Percentiles rank a stretch among this genome's conserved stretches.
Evolutionary conservation across 768 basidiomycete genomes (phyloP).

Genomic region (Lanmaoa pseudosensibilis): DNA sequence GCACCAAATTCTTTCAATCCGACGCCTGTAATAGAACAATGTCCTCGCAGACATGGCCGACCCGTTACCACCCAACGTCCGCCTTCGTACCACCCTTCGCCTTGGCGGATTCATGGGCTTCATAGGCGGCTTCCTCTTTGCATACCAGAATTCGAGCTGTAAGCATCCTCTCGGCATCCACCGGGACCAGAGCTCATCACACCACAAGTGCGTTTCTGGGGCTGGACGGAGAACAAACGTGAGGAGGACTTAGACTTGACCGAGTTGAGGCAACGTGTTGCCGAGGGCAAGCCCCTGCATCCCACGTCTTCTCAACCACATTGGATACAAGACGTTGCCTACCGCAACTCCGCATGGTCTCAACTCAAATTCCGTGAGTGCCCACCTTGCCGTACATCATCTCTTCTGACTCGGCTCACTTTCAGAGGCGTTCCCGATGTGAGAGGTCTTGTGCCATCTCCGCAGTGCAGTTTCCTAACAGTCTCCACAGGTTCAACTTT

Average conservation of each 20-base stretch:
- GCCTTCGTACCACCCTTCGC: constrained; percentile 41
- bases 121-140: constrained; percentile 86
- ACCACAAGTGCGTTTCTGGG: constrained; percentile 84
- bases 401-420: constrained; percentile 14
- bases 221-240: constrained; percentile 85
- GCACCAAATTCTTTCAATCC: constrained; percentile 24
- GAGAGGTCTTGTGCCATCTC: constrained; percentile 28
- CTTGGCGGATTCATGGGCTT: constrained; percentile 81
- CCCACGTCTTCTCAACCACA: constrained; percentile 78
- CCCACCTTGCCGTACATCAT: constrained; percentile 4
- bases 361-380: constrained; percentile 86
- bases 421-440: constrained; percentile 76
- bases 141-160: constrained; percentile 91
- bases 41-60: constrained; percentile 45
- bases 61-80: constrained; percentile 36
- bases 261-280: constrained; percentile 74
- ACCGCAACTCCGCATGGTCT: constrained; percentile 88
- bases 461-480: constrained; percentile 4
- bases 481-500: constrained; percentile 80
- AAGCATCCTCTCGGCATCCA: constrained; percentile 31
- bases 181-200: constrained; percentile 14
- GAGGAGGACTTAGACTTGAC: constrained; percentile 76
- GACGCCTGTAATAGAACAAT: constrained; percentile 12
- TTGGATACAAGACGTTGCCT: constrained; percentile 86
- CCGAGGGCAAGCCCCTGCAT: constrained; percentile 81